A percentile compares a stretch with the other conserved stretches of the same genome.
Evolutionary conservation across 1,139 yeast genomes (phyloP).

Genomic region (Hansenula sp.): DNA sequence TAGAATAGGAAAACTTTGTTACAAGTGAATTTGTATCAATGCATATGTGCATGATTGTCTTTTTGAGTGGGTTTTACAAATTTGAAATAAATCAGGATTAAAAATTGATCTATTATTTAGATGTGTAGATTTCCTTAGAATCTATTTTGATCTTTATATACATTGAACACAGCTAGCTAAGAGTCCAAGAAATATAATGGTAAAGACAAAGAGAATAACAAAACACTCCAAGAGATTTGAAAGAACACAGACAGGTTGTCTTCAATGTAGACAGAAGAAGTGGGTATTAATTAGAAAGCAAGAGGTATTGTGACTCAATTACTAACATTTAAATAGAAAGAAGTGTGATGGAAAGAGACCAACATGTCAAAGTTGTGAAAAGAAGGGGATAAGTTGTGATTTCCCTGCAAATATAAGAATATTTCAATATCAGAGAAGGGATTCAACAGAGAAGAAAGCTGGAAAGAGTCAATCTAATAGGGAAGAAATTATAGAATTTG

Average conservation of each 20-base stretch:
- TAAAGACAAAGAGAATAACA: slow-evolving; percentile 4
- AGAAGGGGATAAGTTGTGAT: slow-evolving; percentile 23
- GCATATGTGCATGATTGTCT: too few relatives aligned
- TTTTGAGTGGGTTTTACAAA: too few relatives aligned
- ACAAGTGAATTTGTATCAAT: too few relatives aligned
- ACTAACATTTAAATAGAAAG: slow-evolving; percentile 9
- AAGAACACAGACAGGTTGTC: slow-evolving; percentile 23
- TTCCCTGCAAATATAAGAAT: slow-evolving; percentile 23
- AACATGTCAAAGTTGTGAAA: slow-evolving; percentile 43
- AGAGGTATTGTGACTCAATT: not conserved
- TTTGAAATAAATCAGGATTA: too few relatives aligned
- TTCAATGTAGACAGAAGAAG: slow-evolving; percentile 25
- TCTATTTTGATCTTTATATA: too few relatives aligned
- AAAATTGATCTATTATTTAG: too few relatives aligned
- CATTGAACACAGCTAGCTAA: too few relatives aligned
- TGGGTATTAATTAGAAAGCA: not conserved
- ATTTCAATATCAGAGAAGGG: slow-evolving; percentile 10
- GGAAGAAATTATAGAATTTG: too few relatives aligned
- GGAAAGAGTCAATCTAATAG: too few relatives aligned
- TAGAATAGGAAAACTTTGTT: too few relatives aligned
- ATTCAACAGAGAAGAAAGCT: slow-evolving; percentile 2
- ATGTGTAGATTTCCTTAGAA: too few relatives aligned
- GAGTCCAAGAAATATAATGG: too few relatives aligned
- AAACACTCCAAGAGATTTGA: slow-evolving; percentile 22
- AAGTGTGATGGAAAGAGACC: slow-evolving; percentile 51